Conservation (phyloP, 306 rosid species). For the Cucurbita ficifolia region DNA sequence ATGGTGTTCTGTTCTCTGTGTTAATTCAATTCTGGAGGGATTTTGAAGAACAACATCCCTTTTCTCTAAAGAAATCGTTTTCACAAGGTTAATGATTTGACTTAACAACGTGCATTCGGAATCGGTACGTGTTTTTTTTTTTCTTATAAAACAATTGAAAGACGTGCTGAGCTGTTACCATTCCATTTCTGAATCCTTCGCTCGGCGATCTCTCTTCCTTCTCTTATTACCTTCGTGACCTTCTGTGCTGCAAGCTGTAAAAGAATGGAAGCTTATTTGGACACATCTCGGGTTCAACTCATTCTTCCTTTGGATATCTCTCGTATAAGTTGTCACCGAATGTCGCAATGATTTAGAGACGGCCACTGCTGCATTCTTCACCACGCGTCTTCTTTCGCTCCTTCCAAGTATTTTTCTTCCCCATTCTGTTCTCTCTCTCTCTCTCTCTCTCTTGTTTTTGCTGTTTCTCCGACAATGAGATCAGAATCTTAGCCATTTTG, state of each 20-base stretch:
- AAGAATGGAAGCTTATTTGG: slow-evolving; percentile 18
- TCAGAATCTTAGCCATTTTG: slow-evolving; percentile 19
- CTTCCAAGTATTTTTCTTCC: slow-evolving; percentile 1
- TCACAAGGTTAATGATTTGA: not conserved
- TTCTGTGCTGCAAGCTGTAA: slow-evolving; percentile 22
- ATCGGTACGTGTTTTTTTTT: not conserved
- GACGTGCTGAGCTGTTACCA: slow-evolving; percentile 79
- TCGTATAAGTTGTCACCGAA: slow-evolving; percentile 25
- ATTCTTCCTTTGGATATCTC: not conserved
- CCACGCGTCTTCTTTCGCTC: slow-evolving; percentile 39
- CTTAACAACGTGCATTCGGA: not conserved
- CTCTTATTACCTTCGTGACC: slow-evolving; percentile 16
- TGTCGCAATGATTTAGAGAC: slow-evolving; percentile 44
- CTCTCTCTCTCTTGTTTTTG: not conserved
- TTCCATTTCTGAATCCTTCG: slow-evolving; percentile 10
- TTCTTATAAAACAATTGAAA: slow-evolving; percentile 26
- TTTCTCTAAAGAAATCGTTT: not conserved
- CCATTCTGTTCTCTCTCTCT: not conserved
- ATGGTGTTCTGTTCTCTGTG: too few species aligned
- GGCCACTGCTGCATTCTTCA: slow-evolving; percentile 21
- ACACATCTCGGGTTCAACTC: slow-evolving; percentile 11
- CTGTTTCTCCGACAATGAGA: slow-evolving; percentile 43
- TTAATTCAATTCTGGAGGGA: too few species aligned
- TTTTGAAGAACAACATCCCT: too few species aligned
- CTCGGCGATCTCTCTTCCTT: not conserved